phyloP scores from a whole-genome alignment of 164 flowering plant genomes.

The Protea cynaroides region DNA sequence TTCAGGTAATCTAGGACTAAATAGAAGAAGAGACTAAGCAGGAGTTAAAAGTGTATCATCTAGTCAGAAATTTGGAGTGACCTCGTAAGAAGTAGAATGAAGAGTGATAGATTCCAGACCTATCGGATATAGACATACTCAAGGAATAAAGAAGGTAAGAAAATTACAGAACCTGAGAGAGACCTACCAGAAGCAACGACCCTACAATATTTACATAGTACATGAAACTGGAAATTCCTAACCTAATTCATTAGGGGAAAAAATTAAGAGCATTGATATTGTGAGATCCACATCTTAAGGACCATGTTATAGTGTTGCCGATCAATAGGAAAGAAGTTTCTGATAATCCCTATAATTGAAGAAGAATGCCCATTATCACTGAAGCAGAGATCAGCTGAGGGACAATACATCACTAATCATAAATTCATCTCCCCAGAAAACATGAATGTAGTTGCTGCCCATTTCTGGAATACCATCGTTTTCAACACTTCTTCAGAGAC shows the following conservation, averaged over 20 bases:
- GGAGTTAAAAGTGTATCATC: background rate
- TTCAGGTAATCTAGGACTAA: conserved; percentile 9
- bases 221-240: too few relatives aligned
- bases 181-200: conserved; percentile 6
- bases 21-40: conserved; percentile 3
- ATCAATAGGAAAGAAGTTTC: too few relatives aligned
- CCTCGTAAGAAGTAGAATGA: background rate
- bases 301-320: too few relatives aligned
- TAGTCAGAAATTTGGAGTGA: background rate
- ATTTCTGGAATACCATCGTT: background rate
- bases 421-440: background rate
- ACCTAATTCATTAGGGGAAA: too few relatives aligned
- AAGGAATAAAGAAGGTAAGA: conserved; percentile 3
- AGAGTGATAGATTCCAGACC: background rate
- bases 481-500: background rate
- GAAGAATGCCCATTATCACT: too few relatives aligned
- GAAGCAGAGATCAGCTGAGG: background rate
- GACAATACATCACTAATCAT: conserved; percentile 3
- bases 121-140: background rate
- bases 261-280: too few relatives aligned
- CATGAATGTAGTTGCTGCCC: conserved; percentile 4
- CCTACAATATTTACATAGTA: conserved; percentile 8
- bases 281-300: too few relatives aligned
- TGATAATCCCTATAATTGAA: too few relatives aligned
- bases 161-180: conserved; percentile 2